phyloP scores from a whole-genome alignment of 2,329 filamentous ascomycete genomes.

The Madurella fahalii region DNA sequence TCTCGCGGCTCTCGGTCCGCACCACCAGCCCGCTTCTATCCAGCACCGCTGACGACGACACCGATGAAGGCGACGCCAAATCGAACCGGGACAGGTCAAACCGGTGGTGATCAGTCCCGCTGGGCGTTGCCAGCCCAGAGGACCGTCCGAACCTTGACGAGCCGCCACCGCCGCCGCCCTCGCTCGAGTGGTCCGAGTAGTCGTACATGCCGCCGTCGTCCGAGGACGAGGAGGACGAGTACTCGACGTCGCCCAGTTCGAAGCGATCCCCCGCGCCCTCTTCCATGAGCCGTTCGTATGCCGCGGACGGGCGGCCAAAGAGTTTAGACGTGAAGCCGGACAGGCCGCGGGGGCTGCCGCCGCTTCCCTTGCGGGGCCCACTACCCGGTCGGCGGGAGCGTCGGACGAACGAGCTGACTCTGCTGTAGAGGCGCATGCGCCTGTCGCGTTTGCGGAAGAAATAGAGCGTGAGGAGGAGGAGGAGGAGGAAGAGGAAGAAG shows the following conservation, averaged over 20 bases:
- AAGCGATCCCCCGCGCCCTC: conserved; percentile 72
- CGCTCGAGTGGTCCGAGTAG: conserved; percentile 55
- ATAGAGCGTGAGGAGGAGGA: conserved; percentile 65
- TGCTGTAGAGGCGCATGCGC: conserved; percentile 57
- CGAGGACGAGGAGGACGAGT: conserved; percentile 31
- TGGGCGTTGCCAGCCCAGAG: conserved; percentile 66
- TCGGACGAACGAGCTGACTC: conserved; percentile 43
- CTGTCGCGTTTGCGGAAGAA: conserved; percentile 77
- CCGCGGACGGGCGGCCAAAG: conserved; percentile 53
- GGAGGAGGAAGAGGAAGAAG: conserved; percentile 70
- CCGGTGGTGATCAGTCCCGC: conserved; percentile 49
- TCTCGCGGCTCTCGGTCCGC: conserved; percentile 81
- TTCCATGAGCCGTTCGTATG: conserved; percentile 83
- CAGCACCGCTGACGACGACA: conserved; percentile 33
- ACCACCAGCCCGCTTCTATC: conserved; percentile 71
- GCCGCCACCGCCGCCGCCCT: conserved; percentile 40
- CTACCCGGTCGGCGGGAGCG: conserved; percentile 41
- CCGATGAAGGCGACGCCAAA: conserved; percentile 30
- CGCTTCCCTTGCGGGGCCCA: conserved; percentile 36
- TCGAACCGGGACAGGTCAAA: conserved; percentile 41
- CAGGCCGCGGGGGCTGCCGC: conserved; percentile 38
- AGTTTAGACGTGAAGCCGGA: conserved; percentile 57
- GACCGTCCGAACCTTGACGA: conserved; percentile 45
- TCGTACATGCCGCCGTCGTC: conserved; percentile 51
- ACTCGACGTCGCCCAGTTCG: conserved; percentile 65